phyloP scores from a whole-genome alignment of 2,329 filamentous ascomycete species.

The Monosporascus sp. region DNA sequence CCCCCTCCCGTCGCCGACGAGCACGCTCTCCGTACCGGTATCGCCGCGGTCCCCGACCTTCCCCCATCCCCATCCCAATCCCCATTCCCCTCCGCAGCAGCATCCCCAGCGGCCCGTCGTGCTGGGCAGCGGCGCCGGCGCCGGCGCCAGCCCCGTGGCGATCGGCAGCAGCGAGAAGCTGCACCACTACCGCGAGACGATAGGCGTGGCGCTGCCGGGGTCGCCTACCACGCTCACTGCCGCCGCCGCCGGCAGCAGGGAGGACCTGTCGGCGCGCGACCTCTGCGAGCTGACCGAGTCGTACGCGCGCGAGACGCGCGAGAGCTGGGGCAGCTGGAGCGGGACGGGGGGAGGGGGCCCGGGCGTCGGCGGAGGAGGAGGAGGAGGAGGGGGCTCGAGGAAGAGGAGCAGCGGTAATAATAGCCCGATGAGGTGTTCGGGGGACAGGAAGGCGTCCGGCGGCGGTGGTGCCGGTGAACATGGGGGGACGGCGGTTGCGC shows the following conservation, averaged over 20 bases:
- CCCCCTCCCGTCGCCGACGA: background rate
- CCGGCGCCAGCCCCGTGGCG: no score
- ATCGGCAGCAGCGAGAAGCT: no score
- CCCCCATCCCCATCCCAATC: background rate
- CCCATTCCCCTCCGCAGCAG: background rate
- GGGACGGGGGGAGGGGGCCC: slow-evolving; percentile 16
- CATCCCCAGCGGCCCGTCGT: background rate
- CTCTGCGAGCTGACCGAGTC: slow-evolving; percentile 26
- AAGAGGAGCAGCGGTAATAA: slow-evolving; percentile 10
- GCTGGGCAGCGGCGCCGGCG: no score
- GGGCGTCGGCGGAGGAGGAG: slow-evolving; percentile 5
- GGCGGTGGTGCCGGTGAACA: background rate
- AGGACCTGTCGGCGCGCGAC: slow-evolving; percentile 19
- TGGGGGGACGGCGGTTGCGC: slow-evolving; percentile 4
- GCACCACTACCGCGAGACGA: no score
- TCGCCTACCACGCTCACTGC: background rate
- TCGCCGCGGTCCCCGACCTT: background rate
- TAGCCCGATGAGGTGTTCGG: slow-evolving; percentile 3
- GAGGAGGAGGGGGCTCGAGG: background rate
- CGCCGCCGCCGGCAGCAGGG: slow-evolving; percentile 2
- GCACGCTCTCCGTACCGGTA: background rate
- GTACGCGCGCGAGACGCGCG: slow-evolving; percentile 22
- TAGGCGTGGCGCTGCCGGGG: no score
- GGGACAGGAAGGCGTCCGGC: slow-evolving; percentile 7
- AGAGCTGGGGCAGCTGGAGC: slow-evolving; percentile 31